A percentile compares a stretch with the other conserved stretches of the same genome.
Evolutionary conservation across 371 early-diverging fungal genomes (phyloP).

Genomic region (Circinella minor): DNA sequence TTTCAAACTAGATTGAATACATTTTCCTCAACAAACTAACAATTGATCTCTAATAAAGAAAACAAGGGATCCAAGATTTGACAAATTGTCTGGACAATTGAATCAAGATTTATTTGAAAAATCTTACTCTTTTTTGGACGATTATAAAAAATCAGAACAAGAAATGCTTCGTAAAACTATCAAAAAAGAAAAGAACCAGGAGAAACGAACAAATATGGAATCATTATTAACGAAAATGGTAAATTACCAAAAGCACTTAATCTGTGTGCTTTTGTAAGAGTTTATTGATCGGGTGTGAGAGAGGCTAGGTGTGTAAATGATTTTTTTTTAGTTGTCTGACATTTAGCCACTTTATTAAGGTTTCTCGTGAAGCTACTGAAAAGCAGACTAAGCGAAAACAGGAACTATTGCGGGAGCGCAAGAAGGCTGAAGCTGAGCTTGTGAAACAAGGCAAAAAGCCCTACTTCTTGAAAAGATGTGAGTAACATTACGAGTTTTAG

Average conservation of each 20-base stretch:
- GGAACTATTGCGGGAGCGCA: slow-evolving; percentile 72
- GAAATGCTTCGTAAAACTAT: slow-evolving; percentile 64
- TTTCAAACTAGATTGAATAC: background rate
- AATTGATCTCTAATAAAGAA: slow-evolving; percentile 39
- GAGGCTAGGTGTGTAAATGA: background rate
- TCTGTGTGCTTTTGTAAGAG: background rate
- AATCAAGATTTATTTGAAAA: slow-evolving; percentile 87
- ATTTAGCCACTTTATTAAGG: slow-evolving; percentile 22
- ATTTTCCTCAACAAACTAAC: background rate
- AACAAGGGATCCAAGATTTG: slow-evolving; percentile 90
- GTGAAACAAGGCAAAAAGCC: slow-evolving; percentile 88
- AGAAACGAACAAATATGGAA: slow-evolving; percentile 54
- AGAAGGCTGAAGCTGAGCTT: slow-evolving; percentile 78
- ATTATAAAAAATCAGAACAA: slow-evolving; percentile 76
- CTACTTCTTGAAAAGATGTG: slow-evolving; percentile 87
- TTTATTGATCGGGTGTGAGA: too few species aligned
- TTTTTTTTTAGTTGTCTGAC: slow-evolving; percentile 1
- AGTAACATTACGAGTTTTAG: slow-evolving; percentile 21
- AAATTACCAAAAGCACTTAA: slow-evolving; percentile 11
- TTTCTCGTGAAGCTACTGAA: slow-evolving; percentile 38
- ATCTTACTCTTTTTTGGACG: slow-evolving; percentile 82
- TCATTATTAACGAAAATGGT: slow-evolving; percentile 61
- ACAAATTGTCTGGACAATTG: slow-evolving; percentile 79
- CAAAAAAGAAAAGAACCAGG: slow-evolving; percentile 65
- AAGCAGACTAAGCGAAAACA: slow-evolving; percentile 67